phyloP scores from a whole-genome alignment of 257 asterid genomes.

The Forsythia suspensa region DNA sequence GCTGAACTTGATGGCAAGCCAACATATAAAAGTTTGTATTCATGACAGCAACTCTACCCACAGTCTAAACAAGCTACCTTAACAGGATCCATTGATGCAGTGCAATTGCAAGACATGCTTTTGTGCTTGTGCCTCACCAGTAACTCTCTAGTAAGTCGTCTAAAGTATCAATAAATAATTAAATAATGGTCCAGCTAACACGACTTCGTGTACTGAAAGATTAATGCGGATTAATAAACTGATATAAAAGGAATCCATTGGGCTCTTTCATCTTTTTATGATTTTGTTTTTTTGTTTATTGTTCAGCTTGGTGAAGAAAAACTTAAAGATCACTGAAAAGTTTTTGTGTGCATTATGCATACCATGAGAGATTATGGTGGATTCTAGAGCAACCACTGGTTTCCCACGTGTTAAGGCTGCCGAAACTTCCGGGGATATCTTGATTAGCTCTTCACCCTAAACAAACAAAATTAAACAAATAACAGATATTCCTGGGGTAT shows the following conservation, averaged over 20 bases:
- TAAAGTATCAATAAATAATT: background rate
- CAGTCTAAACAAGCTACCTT: background rate
- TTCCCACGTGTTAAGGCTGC: conserved; percentile 71
- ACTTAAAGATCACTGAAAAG: background rate
- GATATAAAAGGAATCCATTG: background rate
- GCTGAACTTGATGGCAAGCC: background rate
- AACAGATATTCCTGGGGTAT: background rate
- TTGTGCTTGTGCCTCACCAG: background rate
- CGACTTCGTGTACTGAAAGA: background rate
- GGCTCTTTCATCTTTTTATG: background rate
- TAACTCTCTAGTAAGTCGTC: background rate
- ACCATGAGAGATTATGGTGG: conserved; percentile 96
- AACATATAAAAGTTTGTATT: background rate
- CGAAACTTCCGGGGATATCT: conserved; percentile 72
- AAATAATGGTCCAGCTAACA: background rate
- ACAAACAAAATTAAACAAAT: background rate
- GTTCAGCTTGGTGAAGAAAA: background rate
- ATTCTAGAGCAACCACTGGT: conserved; percentile 94
- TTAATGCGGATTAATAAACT: too few relatives aligned
- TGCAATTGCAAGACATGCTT: background rate
- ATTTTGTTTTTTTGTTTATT: background rate
- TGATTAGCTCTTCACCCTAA: conserved; percentile 44
- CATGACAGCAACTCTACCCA: background rate
- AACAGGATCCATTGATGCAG: background rate
- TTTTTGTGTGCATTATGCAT: conserved; percentile 5